phyloP scores from a whole-genome alignment of 805 yeast genomes.

The Ogataea corticis region DNA sequence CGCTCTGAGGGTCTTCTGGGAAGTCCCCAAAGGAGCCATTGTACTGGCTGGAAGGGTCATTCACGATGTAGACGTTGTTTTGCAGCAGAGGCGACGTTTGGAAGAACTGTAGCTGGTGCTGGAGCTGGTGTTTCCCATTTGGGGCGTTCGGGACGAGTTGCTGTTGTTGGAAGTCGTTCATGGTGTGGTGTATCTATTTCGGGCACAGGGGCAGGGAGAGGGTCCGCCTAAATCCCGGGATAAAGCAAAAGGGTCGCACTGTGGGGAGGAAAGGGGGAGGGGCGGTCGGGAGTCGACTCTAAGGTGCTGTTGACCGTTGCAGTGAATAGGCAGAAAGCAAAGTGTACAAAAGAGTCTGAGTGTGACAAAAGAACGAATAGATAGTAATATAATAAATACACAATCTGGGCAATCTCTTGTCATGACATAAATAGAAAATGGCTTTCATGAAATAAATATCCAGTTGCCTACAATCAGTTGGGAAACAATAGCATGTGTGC shows the following conservation, averaged over 20 bases:
- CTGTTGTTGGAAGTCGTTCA: slow-evolving; percentile 3
- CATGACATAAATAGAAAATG: slow-evolving; percentile 4
- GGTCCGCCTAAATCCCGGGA: slow-evolving; percentile 4
- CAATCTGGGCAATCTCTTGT: slow-evolving; percentile 3
- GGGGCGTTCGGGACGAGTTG: not conserved
- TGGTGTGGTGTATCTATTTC: not conserved
- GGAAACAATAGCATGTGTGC: not conserved
- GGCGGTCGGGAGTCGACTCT: too few species aligned
- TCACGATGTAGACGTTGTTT: not conserved
- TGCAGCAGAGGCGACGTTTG: not conserved
- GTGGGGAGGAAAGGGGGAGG: not conserved
- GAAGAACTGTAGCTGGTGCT: not conserved
- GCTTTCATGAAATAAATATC: not conserved
- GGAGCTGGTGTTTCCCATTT: not conserved
- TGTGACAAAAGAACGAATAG: not conserved
- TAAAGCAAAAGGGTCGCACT: not conserved
- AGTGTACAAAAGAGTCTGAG: not conserved
- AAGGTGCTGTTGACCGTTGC: too few species aligned
- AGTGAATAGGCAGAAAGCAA: too few species aligned
- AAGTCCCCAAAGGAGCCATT: not conserved
- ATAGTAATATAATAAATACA: slow-evolving; percentile 2
- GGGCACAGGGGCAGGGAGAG: slow-evolving; percentile 1
- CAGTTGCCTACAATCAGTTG: not conserved
- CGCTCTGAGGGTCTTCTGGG: not conserved
- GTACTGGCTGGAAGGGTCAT: not conserved